A percentile compares a stretch with the other conserved stretches of the same genome.
Evolutionary conservation across 192 early-diverging fungal genomes (phyloP).

Genomic region (Umbelopsis ramanniana): DNA sequence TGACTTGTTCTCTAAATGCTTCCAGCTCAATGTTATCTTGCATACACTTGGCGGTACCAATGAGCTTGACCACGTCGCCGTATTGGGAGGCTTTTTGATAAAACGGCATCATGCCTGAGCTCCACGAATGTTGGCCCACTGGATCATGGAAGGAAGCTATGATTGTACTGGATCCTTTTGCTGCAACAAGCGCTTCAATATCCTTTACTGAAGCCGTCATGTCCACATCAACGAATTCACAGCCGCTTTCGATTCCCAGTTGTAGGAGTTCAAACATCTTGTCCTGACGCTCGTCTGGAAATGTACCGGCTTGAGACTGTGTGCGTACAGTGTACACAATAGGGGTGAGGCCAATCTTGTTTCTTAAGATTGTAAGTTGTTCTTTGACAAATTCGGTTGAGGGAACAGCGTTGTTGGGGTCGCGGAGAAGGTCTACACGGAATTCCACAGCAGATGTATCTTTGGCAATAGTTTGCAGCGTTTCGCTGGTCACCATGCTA

Average conservation of each 20-base stretch:
- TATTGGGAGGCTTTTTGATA: slow-evolving; percentile 47
- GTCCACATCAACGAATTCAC: slow-evolving; percentile 93
- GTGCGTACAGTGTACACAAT: slow-evolving; percentile 95
- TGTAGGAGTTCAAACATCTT: slow-evolving; percentile 65
- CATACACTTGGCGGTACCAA: slow-evolving; percentile 75
- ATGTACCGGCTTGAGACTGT: slow-evolving; percentile 82
- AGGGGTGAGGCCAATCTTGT: slow-evolving; percentile 54
- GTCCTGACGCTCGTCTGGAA: slow-evolving; percentile 60
- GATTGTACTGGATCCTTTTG: slow-evolving; percentile 65
- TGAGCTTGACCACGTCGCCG: slow-evolving; percentile 90
- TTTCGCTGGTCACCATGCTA: slow-evolving; percentile 45
- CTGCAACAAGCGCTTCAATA: slow-evolving; percentile 52
- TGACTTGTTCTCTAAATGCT: slow-evolving; percentile 57
- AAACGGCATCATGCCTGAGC: slow-evolving; percentile 17
- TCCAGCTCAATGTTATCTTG: slow-evolving; percentile 84
- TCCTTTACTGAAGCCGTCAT: slow-evolving; percentile 43
- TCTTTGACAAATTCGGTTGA: slow-evolving; percentile 65
- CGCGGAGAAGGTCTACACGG: slow-evolving; percentile 82
- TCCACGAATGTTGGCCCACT: slow-evolving; percentile 63
- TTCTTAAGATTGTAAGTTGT: slow-evolving; percentile 77
- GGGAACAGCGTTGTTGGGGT: slow-evolving; percentile 38
- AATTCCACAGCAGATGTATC: slow-evolving; percentile 89
- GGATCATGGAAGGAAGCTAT: slow-evolving; percentile 90
- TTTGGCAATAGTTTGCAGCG: slow-evolving; percentile 61
- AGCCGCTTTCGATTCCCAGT: slow-evolving; percentile 80